A percentile compares a stretch with the other conserved stretches of the same genome.
Evolutionary conservation across 2,329 filamentous ascomycete genomes (phyloP).

Genomic region (Fusarium abutilonis): DNA sequence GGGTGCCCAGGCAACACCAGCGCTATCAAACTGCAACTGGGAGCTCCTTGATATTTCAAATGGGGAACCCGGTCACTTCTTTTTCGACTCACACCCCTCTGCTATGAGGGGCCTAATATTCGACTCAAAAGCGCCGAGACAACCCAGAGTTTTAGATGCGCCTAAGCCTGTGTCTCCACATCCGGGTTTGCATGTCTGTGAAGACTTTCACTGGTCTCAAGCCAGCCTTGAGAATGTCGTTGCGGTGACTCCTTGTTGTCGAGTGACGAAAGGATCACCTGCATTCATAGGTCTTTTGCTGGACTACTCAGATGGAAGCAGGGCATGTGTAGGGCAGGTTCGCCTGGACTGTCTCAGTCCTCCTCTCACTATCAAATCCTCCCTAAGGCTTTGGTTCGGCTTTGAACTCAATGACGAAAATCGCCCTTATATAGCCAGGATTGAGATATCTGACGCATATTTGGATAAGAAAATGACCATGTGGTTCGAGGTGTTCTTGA

Average conservation of each 20-base stretch:
- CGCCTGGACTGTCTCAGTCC: not conserved
- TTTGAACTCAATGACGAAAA: not conserved
- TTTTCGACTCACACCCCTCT: not conserved
- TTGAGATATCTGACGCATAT: not conserved
- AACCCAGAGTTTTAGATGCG: not conserved
- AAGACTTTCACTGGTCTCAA: not conserved
- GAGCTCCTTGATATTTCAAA: not conserved
- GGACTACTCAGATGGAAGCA: not conserved
- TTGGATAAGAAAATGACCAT: not conserved
- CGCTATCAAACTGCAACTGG: not conserved
- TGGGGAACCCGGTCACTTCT: not conserved
- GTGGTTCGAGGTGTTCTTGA: slow-evolving; percentile 5
- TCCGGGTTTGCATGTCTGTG: not conserved
- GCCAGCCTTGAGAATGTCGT: not conserved
- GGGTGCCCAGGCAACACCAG: not conserved
- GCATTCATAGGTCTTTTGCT: not conserved
- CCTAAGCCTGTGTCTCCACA: not conserved
- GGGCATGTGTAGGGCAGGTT: not conserved
- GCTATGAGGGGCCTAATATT: not conserved
- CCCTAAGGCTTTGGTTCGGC: not conserved
- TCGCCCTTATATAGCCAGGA: not conserved
- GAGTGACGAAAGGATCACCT: not conserved
- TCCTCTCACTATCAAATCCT: not conserved
- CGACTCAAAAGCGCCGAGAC: not conserved
- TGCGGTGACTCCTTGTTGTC: not conserved